A percentile compares a stretch with the other conserved stretches of the same genome.
Evolutionary conservation across 768 basidiomycete species (phyloP).

Genomic region (Boletus sp.): DNA sequence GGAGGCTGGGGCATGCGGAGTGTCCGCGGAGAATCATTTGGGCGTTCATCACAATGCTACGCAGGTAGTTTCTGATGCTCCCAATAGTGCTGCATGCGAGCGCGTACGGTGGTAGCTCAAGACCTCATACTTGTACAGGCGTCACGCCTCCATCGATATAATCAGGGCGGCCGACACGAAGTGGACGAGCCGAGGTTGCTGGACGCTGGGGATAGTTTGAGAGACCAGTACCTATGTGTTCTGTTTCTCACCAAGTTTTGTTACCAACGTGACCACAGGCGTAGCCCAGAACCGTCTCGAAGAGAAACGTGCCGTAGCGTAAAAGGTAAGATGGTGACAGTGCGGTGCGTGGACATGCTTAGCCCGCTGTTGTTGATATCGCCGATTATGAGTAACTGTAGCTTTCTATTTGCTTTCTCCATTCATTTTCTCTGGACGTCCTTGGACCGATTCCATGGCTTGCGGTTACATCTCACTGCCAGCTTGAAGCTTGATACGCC

Average conservation of each 20-base stretch:
- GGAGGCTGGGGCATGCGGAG: constrained; percentile 55
- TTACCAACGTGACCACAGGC: too few relatives aligned
- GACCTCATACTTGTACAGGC: constrained; percentile 36
- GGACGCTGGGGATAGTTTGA: too few relatives aligned
- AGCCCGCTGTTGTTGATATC: not conserved
- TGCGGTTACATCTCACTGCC: too few relatives aligned
- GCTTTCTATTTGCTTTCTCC: not conserved
- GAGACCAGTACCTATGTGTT: too few relatives aligned
- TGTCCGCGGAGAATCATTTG: constrained; percentile 67
- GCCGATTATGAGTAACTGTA: not conserved
- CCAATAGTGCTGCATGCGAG: constrained; percentile 17
- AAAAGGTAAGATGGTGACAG: too few relatives aligned
- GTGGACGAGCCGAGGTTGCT: too few relatives aligned
- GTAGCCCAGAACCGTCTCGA: too few relatives aligned
- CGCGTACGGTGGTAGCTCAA: constrained; percentile 18
- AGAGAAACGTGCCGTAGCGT: too few relatives aligned
- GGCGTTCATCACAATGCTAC: constrained; percentile 30
- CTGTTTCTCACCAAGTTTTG: too few relatives aligned
- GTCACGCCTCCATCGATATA: constrained; percentile 20
- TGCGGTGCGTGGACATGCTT: too few relatives aligned
- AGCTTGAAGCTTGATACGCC: too few relatives aligned
- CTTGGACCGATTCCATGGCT: too few relatives aligned
- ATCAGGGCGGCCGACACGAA: constrained; percentile 2
- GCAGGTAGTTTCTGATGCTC: not conserved
- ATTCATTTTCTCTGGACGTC: not conserved